Base-by-base conservation (phyloP, 164 flowering plant genomes). In the Litsea cubeba region DNA sequence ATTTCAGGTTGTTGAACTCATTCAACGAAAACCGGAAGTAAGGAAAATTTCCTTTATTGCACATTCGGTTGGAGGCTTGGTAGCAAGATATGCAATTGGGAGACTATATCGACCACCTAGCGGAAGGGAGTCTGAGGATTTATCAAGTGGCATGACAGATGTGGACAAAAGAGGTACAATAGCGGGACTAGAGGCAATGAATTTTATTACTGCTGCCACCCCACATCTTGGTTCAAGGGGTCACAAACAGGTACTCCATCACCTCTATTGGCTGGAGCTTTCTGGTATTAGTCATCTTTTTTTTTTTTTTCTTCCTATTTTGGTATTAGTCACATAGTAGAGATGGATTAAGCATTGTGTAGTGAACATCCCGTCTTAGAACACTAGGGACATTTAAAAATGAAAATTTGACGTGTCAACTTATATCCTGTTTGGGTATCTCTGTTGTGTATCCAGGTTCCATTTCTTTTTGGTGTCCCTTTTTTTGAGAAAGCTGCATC, bases 161-260 rank as follows among this genome's bases (percentile, higher is more conserved):
- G 84, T 80, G 40, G 80, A 81, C 57, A 74, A 80, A 65, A 84
- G 72, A 74, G 97, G 86, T 73, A 92, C 95, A 74, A 90, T 96
- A 76, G 83, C 85, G 77, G 97, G 95, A 70, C 80, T 96, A 80
- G 94, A 91, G 82, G 85, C 98, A 73, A 82, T 94, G 82, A 92
- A 94, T 83, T 96, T 96, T 71, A 83, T 96, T 57, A 92, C 97
- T 68, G 94, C 91, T 74, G 99, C 99, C 65, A 88, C 97, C 26
- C 99, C 99, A 70, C 99, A 96, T 84, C 97, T 96, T 81, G 99
- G 99, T 75, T 96, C 99, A 23, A 86, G 94, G 81, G 99, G 99
- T 50, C 91, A 96, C 80, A 89, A 89, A 78, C 99, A 96, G 97
- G 99, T 94, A 88, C 51, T 11, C 50, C 46, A 32, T 71, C 7